Evolutionary conservation across 768 basidiomycete species (phyloP), one percentile per base, ranked within the genome.

Genomic region (Tylopilus intermedius): DNA sequence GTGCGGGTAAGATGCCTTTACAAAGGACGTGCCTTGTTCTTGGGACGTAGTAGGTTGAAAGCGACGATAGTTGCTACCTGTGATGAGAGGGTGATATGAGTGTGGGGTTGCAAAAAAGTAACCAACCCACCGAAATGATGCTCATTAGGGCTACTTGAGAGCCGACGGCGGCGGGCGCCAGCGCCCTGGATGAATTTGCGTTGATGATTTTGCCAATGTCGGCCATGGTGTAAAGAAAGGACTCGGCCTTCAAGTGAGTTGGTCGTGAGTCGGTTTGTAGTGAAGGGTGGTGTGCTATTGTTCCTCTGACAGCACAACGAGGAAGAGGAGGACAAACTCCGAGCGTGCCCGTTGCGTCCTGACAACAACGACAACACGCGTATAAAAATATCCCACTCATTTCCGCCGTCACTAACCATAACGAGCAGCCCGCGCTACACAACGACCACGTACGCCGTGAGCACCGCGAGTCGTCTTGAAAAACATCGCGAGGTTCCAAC

Each of bases 11-110:
- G 4, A 14, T 39, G 27, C 2, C 14, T n/a, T 42, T 5, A 33
- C 39, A 47, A 33, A 14, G 42, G 39, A 62, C 68, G 37, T 62
- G 84, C 88, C 79, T 90, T 92, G 76, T 96, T 94, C 60, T 84
- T 83, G 11, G 95, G 95, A 35, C 95, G 84, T 45, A 97, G 74
- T 58, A 87, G 44, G 56, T 93, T 94, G 74, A 98, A 98, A 37
- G 79, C 72, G 42, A 90, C 56, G 45, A 91, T 72, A 15, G 89
- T 88, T 55, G 75, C 77, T 40, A 80, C 64, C 88, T 38, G 18
- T 89, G 35, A 15, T n/a, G 43, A 32, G 9, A 57, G 29, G 30
- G 42, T 49, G 51, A 54, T 61, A 32, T 39, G 15, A 14, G 40
- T 10, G 9, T 30, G 37, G 18, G 15, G 29, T 44, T 35, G n/a